Evolutionary conservation across 257 asterid genomes (phyloP), one percentile per base, ranked within the genome.

Genomic region (Penstemon barbatus): DNA sequence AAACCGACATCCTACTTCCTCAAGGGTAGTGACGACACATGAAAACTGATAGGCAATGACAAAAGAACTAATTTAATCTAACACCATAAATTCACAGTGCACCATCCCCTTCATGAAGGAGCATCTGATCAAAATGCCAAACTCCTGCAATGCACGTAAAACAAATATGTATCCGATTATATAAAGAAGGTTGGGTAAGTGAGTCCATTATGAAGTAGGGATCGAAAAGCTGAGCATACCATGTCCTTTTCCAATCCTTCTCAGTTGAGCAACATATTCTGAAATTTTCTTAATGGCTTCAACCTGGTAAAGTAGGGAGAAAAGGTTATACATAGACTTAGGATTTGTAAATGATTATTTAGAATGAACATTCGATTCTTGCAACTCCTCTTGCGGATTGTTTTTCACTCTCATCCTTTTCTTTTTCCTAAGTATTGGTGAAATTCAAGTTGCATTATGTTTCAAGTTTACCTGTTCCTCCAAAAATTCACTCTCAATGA

Each of bases 181-280:
- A 25, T 15, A 58, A 7, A 2, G 0, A 61, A 8, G 13, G 9
- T 7, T 0, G 13, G 15, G 58, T 36, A 12, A 10, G 72, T 37
- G 51, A 44, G 33, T 61, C 8, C 42, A 13, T 4, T 45, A 49
- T 42, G 41, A 61, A 68, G 13, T 2, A 25, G 5, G 33, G 33
- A 25, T 25, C 2, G 15, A 44, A 33, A 49, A 46, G 50, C 0
- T 46, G 46, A 71, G 64, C 78, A 4, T 89, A 89, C 98, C 97
- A 10, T 87, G 95, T 70, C 96, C 98, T 77, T 87, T 89, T 46
- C 98, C 98, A 39, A 89, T 88, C 90, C 86, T 86, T 75, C 96
- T 86, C 77, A 92, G 55, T 58, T 92, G 97, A 73, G 95, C 77
- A 42, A 89, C 85, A 71, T 89, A 92, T 42, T 84, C 96, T 51